These are phyloP conservation scores for Trametes gibbosa DNA, from an alignment of 768 basidiomycete species.

Conservation along the genomic window DNA sequence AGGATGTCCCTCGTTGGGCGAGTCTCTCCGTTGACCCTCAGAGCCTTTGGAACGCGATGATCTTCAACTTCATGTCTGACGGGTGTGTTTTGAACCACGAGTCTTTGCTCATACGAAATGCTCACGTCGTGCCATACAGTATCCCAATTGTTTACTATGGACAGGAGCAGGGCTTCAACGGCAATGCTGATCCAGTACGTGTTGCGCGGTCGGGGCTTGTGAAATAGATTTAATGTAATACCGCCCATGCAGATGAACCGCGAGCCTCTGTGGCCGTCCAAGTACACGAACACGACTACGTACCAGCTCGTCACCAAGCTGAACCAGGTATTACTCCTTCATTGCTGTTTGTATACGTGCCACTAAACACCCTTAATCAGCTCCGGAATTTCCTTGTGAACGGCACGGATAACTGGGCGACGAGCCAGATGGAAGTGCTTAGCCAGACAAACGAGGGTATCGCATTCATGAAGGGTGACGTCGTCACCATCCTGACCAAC, in stretches of 20 bases:
- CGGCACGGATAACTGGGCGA: conserved; percentile 44
- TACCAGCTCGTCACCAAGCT: conserved; percentile 59
- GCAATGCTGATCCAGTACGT: conserved; percentile 62
- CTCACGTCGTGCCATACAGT: conserved; percentile 21
- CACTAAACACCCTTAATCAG: conserved; percentile 28
- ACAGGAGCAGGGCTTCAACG: conserved; percentile 71
- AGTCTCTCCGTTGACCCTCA: conserved; percentile 72
- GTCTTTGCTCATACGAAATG: too few relatives aligned
- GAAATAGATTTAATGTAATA: too few relatives aligned
- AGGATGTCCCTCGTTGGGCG: conserved; percentile 73
- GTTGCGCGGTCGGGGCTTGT: neutral
- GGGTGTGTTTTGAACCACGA: conserved; percentile 35
- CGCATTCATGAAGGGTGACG: conserved; percentile 62
- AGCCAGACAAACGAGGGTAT: conserved; percentile 49
- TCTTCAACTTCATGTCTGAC: conserved; percentile 72
- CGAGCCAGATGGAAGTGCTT: conserved; percentile 50
- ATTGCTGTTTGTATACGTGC: neutral
- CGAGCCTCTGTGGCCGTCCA: conserved; percentile 71
- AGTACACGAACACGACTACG: conserved; percentile 54
- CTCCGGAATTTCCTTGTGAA: conserved; percentile 67
- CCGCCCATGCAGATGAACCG: conserved; percentile 57
- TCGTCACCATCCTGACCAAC: conserved; percentile 64
- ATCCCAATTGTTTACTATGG: conserved; percentile 84
- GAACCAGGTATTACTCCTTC: conserved; percentile 45
- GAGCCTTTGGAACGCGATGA: conserved; percentile 72